Evolutionary conservation across 1,284 basidiomycete species (phyloP).

Genomic region (Gomphus bonarii): DNA sequence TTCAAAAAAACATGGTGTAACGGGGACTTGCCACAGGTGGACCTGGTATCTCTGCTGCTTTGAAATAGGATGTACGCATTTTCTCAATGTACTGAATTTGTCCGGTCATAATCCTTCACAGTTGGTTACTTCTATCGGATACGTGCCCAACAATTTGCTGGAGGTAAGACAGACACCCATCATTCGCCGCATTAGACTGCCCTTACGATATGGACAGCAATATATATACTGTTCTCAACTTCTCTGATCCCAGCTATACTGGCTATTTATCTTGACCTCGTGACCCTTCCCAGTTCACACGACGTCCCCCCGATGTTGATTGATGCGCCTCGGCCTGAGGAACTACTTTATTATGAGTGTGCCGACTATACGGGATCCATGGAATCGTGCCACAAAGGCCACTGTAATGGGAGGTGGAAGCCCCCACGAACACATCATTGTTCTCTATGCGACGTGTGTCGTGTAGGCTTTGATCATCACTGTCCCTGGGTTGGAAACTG

Average conservation of each 20-base stretch:
- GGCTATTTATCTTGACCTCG: constrained; percentile 27
- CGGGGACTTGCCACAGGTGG: constrained; percentile 10
- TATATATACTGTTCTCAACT: constrained; percentile 25
- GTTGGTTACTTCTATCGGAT: constrained; percentile 30
- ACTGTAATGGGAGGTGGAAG: constrained; percentile 36
- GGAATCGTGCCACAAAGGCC: constrained; percentile 26
- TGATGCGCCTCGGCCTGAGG: constrained; percentile 23
- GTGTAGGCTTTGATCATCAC: constrained; percentile 43
- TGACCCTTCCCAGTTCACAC: not conserved
- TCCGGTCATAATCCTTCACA: constrained; percentile 15
- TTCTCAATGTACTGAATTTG: not conserved
- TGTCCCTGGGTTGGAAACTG: constrained; percentile 50
- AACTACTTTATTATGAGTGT: constrained; percentile 30
- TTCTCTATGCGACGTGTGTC: constrained; percentile 38
- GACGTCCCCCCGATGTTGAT: constrained; percentile 20
- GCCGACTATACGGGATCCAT: constrained; percentile 26
- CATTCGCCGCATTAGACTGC: not conserved
- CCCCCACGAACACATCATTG: constrained; percentile 43
- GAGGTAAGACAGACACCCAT: constrained; percentile 22
- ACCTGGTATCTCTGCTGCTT: constrained; percentile 24
- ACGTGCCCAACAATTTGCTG: constrained; percentile 19
- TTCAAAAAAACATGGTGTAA: not conserved
- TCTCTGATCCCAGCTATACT: constrained; percentile 22
- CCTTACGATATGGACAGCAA: constrained; percentile 17
- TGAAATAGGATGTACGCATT: constrained; percentile 29